Base-by-base conservation (phyloP, 805 yeast species). In the Priceomyces fermenticarens region DNA sequence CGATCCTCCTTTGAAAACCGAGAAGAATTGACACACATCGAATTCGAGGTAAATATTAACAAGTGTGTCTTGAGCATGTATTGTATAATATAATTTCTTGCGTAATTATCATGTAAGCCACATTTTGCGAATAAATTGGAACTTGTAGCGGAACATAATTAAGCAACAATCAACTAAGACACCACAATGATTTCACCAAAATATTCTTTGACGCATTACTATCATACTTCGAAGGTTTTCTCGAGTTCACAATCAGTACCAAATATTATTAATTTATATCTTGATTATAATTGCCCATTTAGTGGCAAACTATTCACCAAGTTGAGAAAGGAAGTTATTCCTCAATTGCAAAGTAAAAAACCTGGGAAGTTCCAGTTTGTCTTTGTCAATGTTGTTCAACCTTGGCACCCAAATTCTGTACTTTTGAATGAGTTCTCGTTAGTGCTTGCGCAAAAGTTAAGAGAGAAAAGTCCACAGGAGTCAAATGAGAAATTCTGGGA, bases 331-430 rank as follows among this genome's bases (percentile, higher is more conserved):
- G 70, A 71, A 28, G 68, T 85, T 6, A 69, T 80, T 30, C 89
- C 88, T 13, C 46, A 55, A 23, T 61, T 82, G 35, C 68, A 73
- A 36, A 46, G 59, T 25, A 62, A 70, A 40, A 63, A 68, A 38
- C 75, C 81, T 1, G 71, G 70, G 42, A 58, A 74, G 44, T 77
- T 83, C 51, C 77, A 78, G 48, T 73, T 86, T 45, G 76, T 80
- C 9, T 78, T 83, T 59, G 74, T 81, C 46, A 83, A 86, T 54
- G 88, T 83, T 31, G 71, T 85, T n/a, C 96, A 88, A 66, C 93
- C 95, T 49, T 88, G 96, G 96, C 96, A 88, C 58, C 83, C 90
- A 33, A 78, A 80, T 41, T 82, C 91, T 1, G 74, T 78, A 4
- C 62, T 78, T 29, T 67, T 80, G 30, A 83, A 84, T 57, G 96